Evolutionary conservation across 768 basidiomycete genomes (phyloP).

Genomic region (Flagelloscypha sp.): DNA sequence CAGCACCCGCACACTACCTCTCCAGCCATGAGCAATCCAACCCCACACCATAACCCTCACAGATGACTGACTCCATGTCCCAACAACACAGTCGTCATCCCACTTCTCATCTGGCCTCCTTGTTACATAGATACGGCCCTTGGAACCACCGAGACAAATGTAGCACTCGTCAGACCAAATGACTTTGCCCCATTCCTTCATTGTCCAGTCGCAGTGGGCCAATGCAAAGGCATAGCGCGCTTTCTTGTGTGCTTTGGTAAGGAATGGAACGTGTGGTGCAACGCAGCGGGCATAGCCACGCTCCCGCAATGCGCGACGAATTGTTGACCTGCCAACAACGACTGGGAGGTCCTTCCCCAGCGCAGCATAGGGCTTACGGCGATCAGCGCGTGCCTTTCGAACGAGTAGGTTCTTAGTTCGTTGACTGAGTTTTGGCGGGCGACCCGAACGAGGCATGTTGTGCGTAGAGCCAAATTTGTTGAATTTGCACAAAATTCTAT

Average conservation of each 20-base stretch:
- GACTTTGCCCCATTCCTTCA: neutral
- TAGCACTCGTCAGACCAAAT: slow-evolving; percentile 6
- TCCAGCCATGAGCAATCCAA: slow-evolving; percentile 3
- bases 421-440: neutral
- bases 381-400: neutral
- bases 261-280: slow-evolving; percentile 1
- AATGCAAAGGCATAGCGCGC: neutral
- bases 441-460: slow-evolving; percentile 2
- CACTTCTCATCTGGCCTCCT: slow-evolving; percentile 4
- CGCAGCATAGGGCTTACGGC: neutral
- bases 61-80: slow-evolving; percentile 6
- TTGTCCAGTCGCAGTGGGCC: neutral
- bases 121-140: slow-evolving; percentile 4
- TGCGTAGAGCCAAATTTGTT: slow-evolving; percentile 1
- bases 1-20: slow-evolving; percentile 4
- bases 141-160: slow-evolving; percentile 3
- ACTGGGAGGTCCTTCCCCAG: neutral
- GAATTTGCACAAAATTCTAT: slow-evolving; percentile 1
- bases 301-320: neutral
- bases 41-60: slow-evolving; percentile 8
- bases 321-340: neutral
- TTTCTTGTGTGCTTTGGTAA: slow-evolving; percentile 1
- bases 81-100: slow-evolving; percentile 7
- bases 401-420: neutral
- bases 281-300: slow-evolving; percentile 1